These are phyloP conservation scores for Endocalyx cinctus DNA, from an alignment of 2,329 filamentous ascomycete species.

Conservation along the genomic window DNA sequence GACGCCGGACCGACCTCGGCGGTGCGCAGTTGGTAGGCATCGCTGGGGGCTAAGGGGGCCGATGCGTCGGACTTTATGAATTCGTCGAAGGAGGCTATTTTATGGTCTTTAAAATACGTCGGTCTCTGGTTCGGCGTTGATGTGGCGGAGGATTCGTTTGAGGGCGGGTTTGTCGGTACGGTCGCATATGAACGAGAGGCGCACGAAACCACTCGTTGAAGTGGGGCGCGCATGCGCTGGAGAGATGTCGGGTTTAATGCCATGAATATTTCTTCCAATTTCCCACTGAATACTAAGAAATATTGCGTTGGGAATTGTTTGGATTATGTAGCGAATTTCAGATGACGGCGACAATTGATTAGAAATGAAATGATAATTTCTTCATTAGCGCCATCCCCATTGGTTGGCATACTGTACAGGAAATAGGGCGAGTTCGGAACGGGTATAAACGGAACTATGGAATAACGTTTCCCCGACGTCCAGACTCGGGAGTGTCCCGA, in stretches of 20 bases:
- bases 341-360: too few species aligned
- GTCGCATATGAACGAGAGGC: constrained; percentile 25
- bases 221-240: constrained; percentile 21
- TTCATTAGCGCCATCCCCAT: too few species aligned
- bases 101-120: constrained; percentile 57
- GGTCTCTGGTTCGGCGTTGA: constrained; percentile 27
- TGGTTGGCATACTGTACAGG: too few species aligned
- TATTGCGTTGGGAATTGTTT: too few species aligned
- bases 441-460: too few species aligned
- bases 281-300: too few species aligned
- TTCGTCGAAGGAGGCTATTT: constrained; percentile 53
- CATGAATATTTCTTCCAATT: constrained; percentile 18
- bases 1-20: constrained; percentile 61
- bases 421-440: too few species aligned
- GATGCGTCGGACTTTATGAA: constrained; percentile 45
- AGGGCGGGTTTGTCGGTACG: constrained; percentile 19
- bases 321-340: too few species aligned
- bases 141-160: constrained; percentile 6
- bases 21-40: constrained; percentile 58
- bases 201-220: constrained; percentile 22
- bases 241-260: constrained; percentile 21
- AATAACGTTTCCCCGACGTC: too few species aligned
- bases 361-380: too few species aligned
- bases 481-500: too few species aligned
- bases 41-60: constrained; percentile 41